Evolutionary conservation across 805 yeast species (phyloP).

Genomic region (Metschnikowia chrysomelidarum): DNA sequence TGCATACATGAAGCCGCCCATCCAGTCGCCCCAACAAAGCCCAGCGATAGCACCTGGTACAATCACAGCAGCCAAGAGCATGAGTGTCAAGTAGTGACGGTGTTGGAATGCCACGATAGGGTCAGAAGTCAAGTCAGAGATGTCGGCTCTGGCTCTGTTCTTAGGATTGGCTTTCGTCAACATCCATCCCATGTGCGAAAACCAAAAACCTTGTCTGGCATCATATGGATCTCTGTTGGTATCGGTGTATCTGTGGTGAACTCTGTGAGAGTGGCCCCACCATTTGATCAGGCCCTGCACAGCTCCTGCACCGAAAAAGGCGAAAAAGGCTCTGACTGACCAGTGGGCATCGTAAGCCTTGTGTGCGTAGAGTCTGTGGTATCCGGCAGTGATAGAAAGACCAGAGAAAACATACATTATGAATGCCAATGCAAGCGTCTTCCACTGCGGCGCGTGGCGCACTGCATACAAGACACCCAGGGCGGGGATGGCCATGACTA

Average conservation of each 20-base stretch:
- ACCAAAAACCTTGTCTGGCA: slow-evolving; percentile 83
- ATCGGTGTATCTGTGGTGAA: slow-evolving; percentile 85
- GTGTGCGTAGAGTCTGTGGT: slow-evolving; percentile 79
- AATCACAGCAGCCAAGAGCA: slow-evolving; percentile 59
- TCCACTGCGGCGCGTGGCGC: slow-evolving; percentile 46
- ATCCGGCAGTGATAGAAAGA: slow-evolving; percentile 78
- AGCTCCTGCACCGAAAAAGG: slow-evolving; percentile 78
- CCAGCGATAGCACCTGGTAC: slow-evolving; percentile 53
- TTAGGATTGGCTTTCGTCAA: slow-evolving; percentile 75
- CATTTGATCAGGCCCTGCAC: slow-evolving; percentile 84
- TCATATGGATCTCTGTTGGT: slow-evolving; percentile 83
- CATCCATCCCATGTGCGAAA: slow-evolving; percentile 87
- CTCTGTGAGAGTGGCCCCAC: slow-evolving; percentile 87
- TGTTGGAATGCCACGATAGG: slow-evolving; percentile 81
- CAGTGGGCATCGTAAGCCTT: slow-evolving; percentile 63
- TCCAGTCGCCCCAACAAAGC: slow-evolving; percentile 32
- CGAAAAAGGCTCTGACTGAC: slow-evolving; percentile 63
- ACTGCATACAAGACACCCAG: slow-evolving; percentile 49
- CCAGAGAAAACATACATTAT: slow-evolving; percentile 60
- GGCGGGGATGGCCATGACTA: slow-evolving; percentile 61
- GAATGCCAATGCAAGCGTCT: slow-evolving; percentile 54
- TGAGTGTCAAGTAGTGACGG: slow-evolving; percentile 64
- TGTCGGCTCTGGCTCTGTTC: slow-evolving; percentile 78
- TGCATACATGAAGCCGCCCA: slow-evolving; percentile 76
- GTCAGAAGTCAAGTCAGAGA: slow-evolving; percentile 71